These are phyloP conservation scores for Rehmannia glutinosa DNA, from an alignment of 257 asterid genomes.

Conservation along the genomic window DNA sequence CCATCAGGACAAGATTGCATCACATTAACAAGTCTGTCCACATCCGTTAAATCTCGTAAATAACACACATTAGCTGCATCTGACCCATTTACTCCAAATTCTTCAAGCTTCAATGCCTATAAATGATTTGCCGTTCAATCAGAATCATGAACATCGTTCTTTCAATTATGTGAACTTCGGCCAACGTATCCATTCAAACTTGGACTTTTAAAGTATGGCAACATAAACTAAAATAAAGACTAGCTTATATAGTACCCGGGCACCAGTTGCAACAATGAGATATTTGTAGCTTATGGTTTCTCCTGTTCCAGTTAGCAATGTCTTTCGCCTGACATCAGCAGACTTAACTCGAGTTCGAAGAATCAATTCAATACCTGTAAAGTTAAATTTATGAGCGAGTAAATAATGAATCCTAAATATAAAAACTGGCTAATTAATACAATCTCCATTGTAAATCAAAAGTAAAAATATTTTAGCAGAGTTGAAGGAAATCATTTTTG, in stretches of 20 bases:
- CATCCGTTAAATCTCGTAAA: constrained; percentile 73
- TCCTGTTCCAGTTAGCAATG: constrained; percentile 71
- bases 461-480: no score
- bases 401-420: neutral
- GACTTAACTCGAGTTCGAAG: constrained; percentile 84
- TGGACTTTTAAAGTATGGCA: no score
- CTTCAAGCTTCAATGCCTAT: constrained; percentile 92
- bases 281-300: constrained; percentile 86
- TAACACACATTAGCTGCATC: constrained; percentile 81
- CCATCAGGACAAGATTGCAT: constrained; percentile 68
- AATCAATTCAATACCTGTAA: constrained; percentile 75
- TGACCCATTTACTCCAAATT: constrained; percentile 77
- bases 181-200: no score
- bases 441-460: no score
- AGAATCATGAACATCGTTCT: no score
- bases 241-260: constrained; percentile 77
- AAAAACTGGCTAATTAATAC: no score
- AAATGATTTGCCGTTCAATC: no score
- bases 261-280: constrained; percentile 92
- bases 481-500: no score
- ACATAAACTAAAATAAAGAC: no score
- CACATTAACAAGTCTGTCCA: constrained; percentile 61
- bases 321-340: constrained; percentile 78
- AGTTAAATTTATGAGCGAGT: constrained; percentile 17
- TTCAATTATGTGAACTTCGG: no score